A percentile compares a stretch with the other conserved stretches of the same genome.
Conservation (phyloP, 2,329 filamentous ascomycete species). For the Pyrenochaeta sp. region DNA sequence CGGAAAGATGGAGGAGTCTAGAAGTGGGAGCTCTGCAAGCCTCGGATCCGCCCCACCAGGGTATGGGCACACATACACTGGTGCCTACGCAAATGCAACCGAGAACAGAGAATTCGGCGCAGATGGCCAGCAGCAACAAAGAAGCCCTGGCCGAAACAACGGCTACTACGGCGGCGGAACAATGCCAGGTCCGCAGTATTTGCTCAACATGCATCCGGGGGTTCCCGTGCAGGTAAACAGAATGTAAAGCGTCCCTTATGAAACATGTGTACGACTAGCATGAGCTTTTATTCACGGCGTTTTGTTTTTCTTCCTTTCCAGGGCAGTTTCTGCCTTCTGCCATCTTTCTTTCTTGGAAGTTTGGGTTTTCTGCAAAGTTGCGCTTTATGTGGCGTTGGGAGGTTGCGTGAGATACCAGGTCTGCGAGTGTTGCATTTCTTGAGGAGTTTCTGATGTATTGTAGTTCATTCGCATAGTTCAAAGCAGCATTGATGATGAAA, state of each 20-base stretch:
- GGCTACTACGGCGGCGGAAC: constrained; percentile 39
- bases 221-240: constrained; percentile 41
- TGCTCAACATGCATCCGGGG: constrained; percentile 50
- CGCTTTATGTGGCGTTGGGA: too few species aligned
- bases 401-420: too few species aligned
- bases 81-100: too few species aligned
- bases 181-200: constrained; percentile 48
- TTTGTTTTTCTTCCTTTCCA: too few species aligned
- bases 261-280: neutral
- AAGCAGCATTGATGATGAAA: too few species aligned
- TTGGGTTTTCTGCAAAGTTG: neutral
- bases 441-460: too few species aligned
- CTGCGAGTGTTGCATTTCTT: too few species aligned
- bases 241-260: constrained; percentile 4
- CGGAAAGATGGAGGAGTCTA: constrained; percentile 21
- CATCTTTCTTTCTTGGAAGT: neutral
- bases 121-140: constrained; percentile 15
- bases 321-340: too few species aligned
- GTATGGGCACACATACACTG: neutral
- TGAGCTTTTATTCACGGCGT: neutral
- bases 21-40: constrained; percentile 13
- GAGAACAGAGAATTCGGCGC: constrained; percentile 17
- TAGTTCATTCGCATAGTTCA: too few species aligned
- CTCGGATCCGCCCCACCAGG: constrained; percentile 9
- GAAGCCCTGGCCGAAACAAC: neutral